Evolutionary conservation across 2,329 filamentous ascomycete species (phyloP), one percentile per base, ranked within the genome.

Genomic region (Fusarium succisae): DNA sequence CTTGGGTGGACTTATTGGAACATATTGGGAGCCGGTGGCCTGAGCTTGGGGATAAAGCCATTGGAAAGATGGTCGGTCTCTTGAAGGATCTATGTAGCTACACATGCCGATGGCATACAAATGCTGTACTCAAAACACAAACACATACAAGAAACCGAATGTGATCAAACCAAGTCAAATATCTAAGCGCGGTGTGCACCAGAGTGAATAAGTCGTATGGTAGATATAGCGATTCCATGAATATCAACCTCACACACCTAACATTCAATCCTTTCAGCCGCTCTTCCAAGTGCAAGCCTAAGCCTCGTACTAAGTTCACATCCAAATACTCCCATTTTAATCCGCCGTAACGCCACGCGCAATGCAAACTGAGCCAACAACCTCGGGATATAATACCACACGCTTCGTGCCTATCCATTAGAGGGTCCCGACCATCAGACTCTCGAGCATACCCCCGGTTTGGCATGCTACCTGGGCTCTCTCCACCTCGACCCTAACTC

Each of bases 361-460:
- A 78, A 78, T 78, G 74, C 73, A 78, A 78, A 78, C 58, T 64
- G 72, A 78, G 70, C 76, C 64, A 63, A 59, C 56, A 64, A 69
- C 45, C 54, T 75, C 64, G 57, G 76, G 76, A 73, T 74, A 74
- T 75, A 73, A 69, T 70, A 71, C 56, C 58, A 37, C 55, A 55
- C 45, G 26, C 35, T 55, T 74, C 54, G 56, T 66, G 65, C 17
- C 58, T 57, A 26, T 65, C 61, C 56, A 71, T 78, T 63, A 81
- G 62, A 78, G 71, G 39, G 69, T 73, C 44, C 80, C 79, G 55
- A 80, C 72, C 73, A 93, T 90, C 73, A 91, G 73, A 55, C 84
- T 92, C 77, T 96, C 94, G 73, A 98, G 84, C 95, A 98, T 98
- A 5, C 96, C 96, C 75, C 89, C 89, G 17, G 94, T 95, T 83